Evolutionary conservation across 2,329 filamentous ascomycete species (phyloP), one percentile per base, ranked within the genome.

Genomic region (Neonectria punicea): DNA sequence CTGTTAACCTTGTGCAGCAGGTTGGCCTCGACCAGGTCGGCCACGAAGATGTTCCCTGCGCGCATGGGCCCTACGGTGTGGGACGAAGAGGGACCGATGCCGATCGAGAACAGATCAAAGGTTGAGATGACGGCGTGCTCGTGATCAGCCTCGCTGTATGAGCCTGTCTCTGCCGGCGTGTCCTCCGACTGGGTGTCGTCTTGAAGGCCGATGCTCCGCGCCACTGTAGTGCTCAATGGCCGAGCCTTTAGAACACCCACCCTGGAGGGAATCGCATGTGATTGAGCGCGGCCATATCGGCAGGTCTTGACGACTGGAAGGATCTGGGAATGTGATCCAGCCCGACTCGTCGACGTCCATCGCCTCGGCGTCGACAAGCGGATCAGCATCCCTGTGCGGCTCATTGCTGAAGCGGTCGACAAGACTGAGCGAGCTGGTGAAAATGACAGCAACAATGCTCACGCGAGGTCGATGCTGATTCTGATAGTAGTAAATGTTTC

Each of bases 1-100:
- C 79, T 82, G 71, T 83, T 73, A 54, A 85, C 83, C 62, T 80
- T 80, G 16, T 80, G 76, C 54, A 85, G 74, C 3, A 85, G 72
- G 18, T 78, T 78, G 20, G 83, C 82, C 60, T 85, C 82, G 49
- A 78, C 76, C 10, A 85, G 74, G 61, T 85, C 83, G 16, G 81
- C 76, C 22, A 85, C 79, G 66, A 85, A 85, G 68, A 85, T 85
- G 69, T 84, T 84, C 36, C 83, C 83, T 7, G 83, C 83, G 18
- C 83, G 81, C 83, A 85, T 85, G 18, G 83, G 83, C 1, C 83
- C 83, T 25, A 85, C 83, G 0, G 83, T 85, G 72, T 85, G 83
- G 11, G 83, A 85, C 2, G 83, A 85, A 0, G 83, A 85, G 11
- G 83, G 83, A 0, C 83, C 83, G 67, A 85, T 85, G 68, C 83